Evolutionary conservation across 345 rosid genomes (phyloP), one percentile per base, ranked within the genome.

Genomic region (Erodium maritimum): DNA sequence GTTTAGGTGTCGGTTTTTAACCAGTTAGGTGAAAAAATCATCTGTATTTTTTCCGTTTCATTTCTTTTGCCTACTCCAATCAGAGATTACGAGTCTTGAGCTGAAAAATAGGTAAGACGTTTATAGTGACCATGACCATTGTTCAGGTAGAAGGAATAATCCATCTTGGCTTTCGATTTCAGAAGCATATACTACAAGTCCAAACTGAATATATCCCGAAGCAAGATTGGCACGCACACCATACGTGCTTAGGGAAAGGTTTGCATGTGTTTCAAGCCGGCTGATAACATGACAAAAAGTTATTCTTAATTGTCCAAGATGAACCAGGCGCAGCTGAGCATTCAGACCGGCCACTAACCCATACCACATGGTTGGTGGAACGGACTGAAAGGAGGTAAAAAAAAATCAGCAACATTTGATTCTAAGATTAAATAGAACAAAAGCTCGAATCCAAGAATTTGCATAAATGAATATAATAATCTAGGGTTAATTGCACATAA

Each of bases 231-330:
- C 78, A 55, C 64, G 80, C 22, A 85, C 59, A 24, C 87, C 85
- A 70, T 85, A 81, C 62, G 71, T 51, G 61, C 72, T 70, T 53
- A 91, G 77, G 61, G 83, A 78, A 60, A 90, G 96, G 71, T 91
- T 91, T 61, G 86, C 96, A 78, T 87, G 97, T 19, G 94, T 85
- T 68, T 85, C 91, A 65, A 91, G 81, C 97, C 97, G 87, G 72
- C 73, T 78, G 67, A 82, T 65, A 63, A 87, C 80, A 63, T 75
- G 77, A 42, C 84, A 71, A 56, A 91, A 80, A 54, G 94, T 83
- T 54, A 77, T 70, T 77, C 78, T 85, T 54, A 91, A 61, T 59
- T 74, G 81, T 59, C 96, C 91, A 62, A 52, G 64, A 65, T 76
- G 81, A 66, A 87, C 91, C 61, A 91, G 69, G 58, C 95, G 96